phyloP scores from a whole-genome alignment of 164 flowering plant genomes.

The Warburgia ugandensis region DNA sequence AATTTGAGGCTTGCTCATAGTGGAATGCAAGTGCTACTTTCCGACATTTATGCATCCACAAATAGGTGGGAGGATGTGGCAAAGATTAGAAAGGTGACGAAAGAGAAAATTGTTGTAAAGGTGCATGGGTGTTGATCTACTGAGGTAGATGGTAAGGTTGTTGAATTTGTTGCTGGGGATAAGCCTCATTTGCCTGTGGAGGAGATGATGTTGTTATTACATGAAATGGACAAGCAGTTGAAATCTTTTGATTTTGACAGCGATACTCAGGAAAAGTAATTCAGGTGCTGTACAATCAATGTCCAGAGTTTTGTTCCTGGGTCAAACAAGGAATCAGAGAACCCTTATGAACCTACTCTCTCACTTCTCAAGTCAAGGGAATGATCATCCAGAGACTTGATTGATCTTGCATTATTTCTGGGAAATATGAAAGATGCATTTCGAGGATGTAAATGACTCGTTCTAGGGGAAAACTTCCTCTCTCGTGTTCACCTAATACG shows the following conservation, averaged over 20 bases:
- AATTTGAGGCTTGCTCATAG: slow-evolving; percentile 31
- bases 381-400: too few species aligned
- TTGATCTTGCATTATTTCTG: too few species aligned
- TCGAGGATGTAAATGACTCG: too few species aligned
- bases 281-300: too few species aligned
- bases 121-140: slow-evolving; percentile 46
- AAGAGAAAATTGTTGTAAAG: slow-evolving; percentile 34
- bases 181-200: slow-evolving; percentile 21
- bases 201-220: slow-evolving; percentile 14
- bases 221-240: slow-evolving; percentile 26
- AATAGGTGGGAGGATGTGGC: slow-evolving; percentile 45
- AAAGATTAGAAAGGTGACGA: slow-evolving; percentile 43
- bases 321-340: too few species aligned
- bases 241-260: slow-evolving; percentile 18
- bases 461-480: too few species aligned
- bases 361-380: too few species aligned
- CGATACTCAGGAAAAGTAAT: slow-evolving; percentile 4
- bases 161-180: slow-evolving; percentile 37
- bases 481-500: too few species aligned
- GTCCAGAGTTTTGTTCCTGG: too few species aligned
- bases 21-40: slow-evolving; percentile 42
- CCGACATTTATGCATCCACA: slow-evolving; percentile 46
- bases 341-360: too few species aligned
- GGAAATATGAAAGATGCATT: too few species aligned
- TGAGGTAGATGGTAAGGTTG: slow-evolving; percentile 34